Evolutionary conservation across 2,329 filamentous ascomycete genomes (phyloP).

Genomic region (Pseudocercospora crystallina): DNA sequence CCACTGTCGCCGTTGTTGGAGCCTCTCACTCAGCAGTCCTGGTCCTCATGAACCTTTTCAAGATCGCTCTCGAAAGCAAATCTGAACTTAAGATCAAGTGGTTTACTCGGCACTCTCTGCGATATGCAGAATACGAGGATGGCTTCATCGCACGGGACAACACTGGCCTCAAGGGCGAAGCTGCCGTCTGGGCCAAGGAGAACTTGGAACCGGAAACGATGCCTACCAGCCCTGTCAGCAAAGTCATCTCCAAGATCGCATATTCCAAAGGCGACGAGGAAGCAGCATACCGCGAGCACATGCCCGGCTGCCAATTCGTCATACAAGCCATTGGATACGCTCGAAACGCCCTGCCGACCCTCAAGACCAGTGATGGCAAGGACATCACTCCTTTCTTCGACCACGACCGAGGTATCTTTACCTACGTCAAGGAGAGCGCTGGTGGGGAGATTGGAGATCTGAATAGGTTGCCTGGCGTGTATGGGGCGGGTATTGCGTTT

Average conservation of each 20-base stretch:
- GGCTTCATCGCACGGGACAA: conserved; percentile 66
- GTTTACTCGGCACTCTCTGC: conserved; percentile 61
- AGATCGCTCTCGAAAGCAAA: conserved; percentile 53
- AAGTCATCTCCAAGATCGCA: conserved; percentile 38
- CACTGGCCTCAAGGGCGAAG: conserved; percentile 63
- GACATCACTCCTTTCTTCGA: conserved; percentile 43
- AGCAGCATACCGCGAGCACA: conserved; percentile 45
- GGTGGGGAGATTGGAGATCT: conserved; percentile 17
- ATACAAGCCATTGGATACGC: conserved; percentile 62
- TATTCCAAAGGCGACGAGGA: conserved; percentile 53
- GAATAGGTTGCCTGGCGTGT: conserved; percentile 51
- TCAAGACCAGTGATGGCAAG: conserved; percentile 38
- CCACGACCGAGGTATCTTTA: conserved; percentile 42
- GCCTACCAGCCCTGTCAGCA: conserved; percentile 45
- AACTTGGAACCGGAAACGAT: conserved; percentile 58
- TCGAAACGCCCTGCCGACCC: conserved; percentile 50
- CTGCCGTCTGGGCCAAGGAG: conserved; percentile 58
- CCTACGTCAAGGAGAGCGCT: conserved; percentile 23
- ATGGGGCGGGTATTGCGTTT: conserved; percentile 64
- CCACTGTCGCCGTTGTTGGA: conserved; percentile 58
- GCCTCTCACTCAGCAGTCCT: conserved; percentile 65
- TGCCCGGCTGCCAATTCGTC: conserved; percentile 54
- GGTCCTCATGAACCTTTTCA: conserved; percentile 60
- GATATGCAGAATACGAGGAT: conserved; percentile 62
- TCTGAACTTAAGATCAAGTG: conserved; percentile 58